Conservation (phyloP, 1,284 basidiomycete species). For the Gastroboletus turbinatus region DNA sequence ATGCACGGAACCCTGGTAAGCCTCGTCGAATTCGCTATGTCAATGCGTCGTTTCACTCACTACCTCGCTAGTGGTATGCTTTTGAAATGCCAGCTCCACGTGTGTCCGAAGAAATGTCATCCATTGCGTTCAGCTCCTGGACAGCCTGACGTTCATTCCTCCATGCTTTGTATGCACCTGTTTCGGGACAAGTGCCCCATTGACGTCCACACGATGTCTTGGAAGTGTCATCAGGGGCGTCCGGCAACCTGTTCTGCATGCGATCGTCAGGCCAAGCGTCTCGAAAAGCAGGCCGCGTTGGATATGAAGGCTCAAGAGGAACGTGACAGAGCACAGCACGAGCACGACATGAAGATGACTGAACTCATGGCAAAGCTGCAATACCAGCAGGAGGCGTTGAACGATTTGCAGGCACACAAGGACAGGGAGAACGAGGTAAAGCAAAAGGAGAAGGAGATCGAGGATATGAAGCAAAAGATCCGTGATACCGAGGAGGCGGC, state of each 20-base stretch:
- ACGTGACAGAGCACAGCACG: constrained; percentile 34
- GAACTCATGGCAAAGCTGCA: constrained; percentile 37
- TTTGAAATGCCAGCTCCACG: constrained; percentile 50
- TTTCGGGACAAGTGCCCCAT: constrained; percentile 35
- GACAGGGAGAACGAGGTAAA: constrained; percentile 30
- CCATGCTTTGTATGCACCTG: constrained; percentile 40
- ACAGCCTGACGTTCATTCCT: constrained; percentile 46
- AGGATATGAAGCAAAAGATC: constrained; percentile 20
- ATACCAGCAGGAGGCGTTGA: constrained; percentile 23
- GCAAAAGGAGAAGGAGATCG: constrained; percentile 37
- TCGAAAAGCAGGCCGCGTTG: constrained; percentile 30
- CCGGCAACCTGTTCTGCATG: constrained; percentile 36
- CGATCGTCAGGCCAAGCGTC: constrained; percentile 32
- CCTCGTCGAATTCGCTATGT: neutral
- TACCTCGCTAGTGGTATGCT: constrained; percentile 37
- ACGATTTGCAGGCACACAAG: constrained; percentile 31
- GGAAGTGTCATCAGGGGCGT: constrained; percentile 36
- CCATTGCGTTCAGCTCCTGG: constrained; percentile 20
- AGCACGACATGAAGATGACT: constrained; percentile 33
- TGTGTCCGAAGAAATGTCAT: constrained; percentile 57
- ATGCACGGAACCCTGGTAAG: constrained; percentile 56
- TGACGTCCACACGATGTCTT: constrained; percentile 35
- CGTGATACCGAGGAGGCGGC: constrained; percentile 16
- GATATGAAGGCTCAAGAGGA: constrained; percentile 36
- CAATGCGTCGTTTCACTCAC: neutral